Evolutionary conservation across 805 yeast species (phyloP), one percentile per base, ranked within the genome.

Genomic region (Saturnispora halmiae): DNA sequence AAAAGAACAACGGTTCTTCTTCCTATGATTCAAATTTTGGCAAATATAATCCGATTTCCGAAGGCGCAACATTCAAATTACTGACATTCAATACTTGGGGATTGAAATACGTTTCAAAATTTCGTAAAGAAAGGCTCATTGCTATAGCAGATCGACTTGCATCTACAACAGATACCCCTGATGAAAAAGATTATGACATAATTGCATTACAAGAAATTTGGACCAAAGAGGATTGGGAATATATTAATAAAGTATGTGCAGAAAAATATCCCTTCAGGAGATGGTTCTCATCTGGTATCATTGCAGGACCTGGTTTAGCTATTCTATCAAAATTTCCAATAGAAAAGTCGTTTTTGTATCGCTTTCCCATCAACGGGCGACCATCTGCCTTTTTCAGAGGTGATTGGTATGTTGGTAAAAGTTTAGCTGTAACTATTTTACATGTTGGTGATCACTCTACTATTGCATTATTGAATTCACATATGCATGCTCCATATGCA

Each of bases 401-500:
- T 28, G 98, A 92, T 58, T 92, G 96, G 95, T 85, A 75, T 50
- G 98, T 92, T 18, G 98, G 98, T 7, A 92, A 92, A 56, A 73
- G 90, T 7, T 74, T 86, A 15, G 82, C 94, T 1, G 76, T 86
- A 3, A 82, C 94, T 0, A 59, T 76, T 4, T 63, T 92, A 31
- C 65, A 65, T 42, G 79, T 83, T 4, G 61, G 73, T 3, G 61
- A 67, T 0, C 65, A 63, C 14, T 64, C 70, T 2, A 56, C 67
- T 5, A 63, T 92, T 31, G 96, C 94, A 2, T 61, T 92, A 4
- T 63, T 92, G 54, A 90, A 88, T 55, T 79, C 95, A 14, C 98
- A 92, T 58, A 81, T 92, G 92, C 98, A 92, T 60, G 98, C 98
- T 1, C 98, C 98, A 0, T 92, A 92, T 55, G 71, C 92, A 1